Evolutionary conservation across 345 rosid genomes (phyloP).

Genomic region (Erysimum cheiranthoides): DNA sequence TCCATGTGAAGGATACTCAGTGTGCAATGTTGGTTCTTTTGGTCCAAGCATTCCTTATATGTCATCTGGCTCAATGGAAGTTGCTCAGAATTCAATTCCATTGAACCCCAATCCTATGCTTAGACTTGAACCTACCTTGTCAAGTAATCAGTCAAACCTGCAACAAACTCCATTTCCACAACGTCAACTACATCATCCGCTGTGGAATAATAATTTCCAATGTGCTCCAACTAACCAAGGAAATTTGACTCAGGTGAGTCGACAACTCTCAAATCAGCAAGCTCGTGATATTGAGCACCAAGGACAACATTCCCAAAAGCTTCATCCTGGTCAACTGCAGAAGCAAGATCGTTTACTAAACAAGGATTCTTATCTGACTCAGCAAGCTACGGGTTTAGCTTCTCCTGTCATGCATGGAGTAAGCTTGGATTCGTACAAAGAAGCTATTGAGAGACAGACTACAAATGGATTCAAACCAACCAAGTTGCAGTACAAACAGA

Average conservation of each 20-base stretch:
- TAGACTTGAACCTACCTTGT: constrained; percentile 49
- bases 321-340: constrained; percentile 52
- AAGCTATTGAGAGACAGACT: constrained; percentile 52
- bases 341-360: constrained; percentile 54
- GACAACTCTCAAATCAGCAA: constrained; percentile 60
- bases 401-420: constrained; percentile 67
- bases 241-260: constrained; percentile 56
- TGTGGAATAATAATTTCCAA: constrained; percentile 62
- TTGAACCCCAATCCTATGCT: constrained; percentile 54
- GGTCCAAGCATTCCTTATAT: constrained; percentile 58
- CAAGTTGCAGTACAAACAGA: constrained; percentile 60
- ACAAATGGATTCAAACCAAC: constrained; percentile 55
- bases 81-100: constrained; percentile 51
- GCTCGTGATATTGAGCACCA: constrained; percentile 11
- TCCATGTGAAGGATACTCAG: constrained; percentile 71
- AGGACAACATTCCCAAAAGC: background rate
- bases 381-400: constrained; percentile 50
- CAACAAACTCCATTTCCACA: constrained; percentile 51
- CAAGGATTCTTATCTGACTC: constrained; percentile 53
- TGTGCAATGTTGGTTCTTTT: constrained; percentile 55
- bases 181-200: constrained; percentile 49
- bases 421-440: constrained; percentile 52
- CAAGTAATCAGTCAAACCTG: constrained; percentile 55
- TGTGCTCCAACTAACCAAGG: constrained; percentile 56
- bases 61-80: constrained; percentile 56